Evolutionary conservation across 176 grass and related monocot genomes (phyloP), one percentile per base, ranked within the genome.

Genomic region (Raddia distichophylla): DNA sequence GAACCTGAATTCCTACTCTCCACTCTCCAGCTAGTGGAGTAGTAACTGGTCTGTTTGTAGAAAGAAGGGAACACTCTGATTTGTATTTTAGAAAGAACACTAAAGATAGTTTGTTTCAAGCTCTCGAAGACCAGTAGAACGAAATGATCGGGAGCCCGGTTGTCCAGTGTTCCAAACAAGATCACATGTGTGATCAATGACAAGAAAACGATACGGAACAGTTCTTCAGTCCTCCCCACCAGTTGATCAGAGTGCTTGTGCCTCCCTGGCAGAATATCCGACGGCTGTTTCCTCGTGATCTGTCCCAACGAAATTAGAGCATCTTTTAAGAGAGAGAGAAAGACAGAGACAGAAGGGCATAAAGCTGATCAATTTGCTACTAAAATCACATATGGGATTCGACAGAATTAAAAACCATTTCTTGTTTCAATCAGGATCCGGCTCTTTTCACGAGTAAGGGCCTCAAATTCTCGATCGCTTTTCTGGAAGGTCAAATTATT

Each of bases 401-500:
- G 0, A 11, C 17, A 6, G 3, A 27, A 47, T 47, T 47, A 49
- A 6, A 42, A 48, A 32, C 13, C 8, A 18, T 22, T 45, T 16
- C 0, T 55, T 16, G n/a, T 61, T 68, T 65, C 34, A 4, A 2
- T 66, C 20, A 61, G 1, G 32, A 64, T 64, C 64, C 22, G 4
- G 43, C 81, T 57, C 8, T 51, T 35, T 62, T 52, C 48, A 51
- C 18, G 47, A 65, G 12, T 35, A 15, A 11, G 8, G 54, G 37
- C 76, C 47, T 33, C 16, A 19, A 14, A 16, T 59, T 78, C 42
- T 19, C 22, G 34, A 13, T 45, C 52, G 63, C 57, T 80, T 53
- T 13, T 70, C n/a, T 53, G 56, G 6, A 19, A 16, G 58, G 59
- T 76, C 71, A 85, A 81, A 81, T 7, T 89, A 82, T 89, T 81